These are phyloP conservation scores for Magnusiomyces ingens DNA, from an alignment of 1,139 yeast species.

Conservation along the genomic window DNA sequence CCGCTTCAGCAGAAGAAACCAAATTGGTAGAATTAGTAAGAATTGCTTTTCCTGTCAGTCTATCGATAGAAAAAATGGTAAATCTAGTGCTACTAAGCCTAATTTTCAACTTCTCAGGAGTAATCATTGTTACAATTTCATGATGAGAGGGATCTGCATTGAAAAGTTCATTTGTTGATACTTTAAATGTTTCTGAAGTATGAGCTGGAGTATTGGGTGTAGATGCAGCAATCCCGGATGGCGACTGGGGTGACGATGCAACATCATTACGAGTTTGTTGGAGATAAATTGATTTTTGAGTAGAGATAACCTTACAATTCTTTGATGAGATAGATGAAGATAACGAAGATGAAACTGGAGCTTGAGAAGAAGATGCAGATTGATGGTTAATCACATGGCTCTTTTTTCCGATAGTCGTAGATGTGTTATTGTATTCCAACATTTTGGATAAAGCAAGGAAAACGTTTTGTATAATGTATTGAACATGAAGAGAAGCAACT, in stretches of 20 bases:
- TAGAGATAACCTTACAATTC: neutral
- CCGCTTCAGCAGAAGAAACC: slow-evolving; percentile 27
- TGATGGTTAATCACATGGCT: neutral
- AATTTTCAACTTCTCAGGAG: slow-evolving; percentile 21
- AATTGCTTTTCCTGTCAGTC: slow-evolving; percentile 29
- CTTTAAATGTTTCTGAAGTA: neutral
- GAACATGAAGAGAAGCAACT: slow-evolving; percentile 27
- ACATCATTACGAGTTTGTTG: neutral
- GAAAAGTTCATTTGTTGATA: slow-evolving; percentile 1
- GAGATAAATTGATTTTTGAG: slow-evolving; percentile 3
- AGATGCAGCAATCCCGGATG: neutral
- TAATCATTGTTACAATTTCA: slow-evolving; percentile 13
- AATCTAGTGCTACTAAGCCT: slow-evolving; percentile 24
- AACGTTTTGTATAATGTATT: slow-evolving; percentile 25
- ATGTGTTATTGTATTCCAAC: slow-evolving; percentile 1
- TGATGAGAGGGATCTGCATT: neutral
- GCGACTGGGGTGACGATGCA: slow-evolving; percentile 1
- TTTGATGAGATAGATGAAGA: neutral
- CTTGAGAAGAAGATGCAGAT: neutral
- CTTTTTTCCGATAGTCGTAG: neutral
- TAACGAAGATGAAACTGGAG: too few species aligned
- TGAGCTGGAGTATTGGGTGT: slow-evolving; percentile 6
- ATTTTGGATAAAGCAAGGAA: slow-evolving; percentile 14
- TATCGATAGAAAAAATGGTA: slow-evolving; percentile 29
- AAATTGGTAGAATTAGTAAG: slow-evolving; percentile 29